Base-by-base conservation (phyloP, 192 early-diverging fungal species). In the Funneliformis mosseae region DNA sequence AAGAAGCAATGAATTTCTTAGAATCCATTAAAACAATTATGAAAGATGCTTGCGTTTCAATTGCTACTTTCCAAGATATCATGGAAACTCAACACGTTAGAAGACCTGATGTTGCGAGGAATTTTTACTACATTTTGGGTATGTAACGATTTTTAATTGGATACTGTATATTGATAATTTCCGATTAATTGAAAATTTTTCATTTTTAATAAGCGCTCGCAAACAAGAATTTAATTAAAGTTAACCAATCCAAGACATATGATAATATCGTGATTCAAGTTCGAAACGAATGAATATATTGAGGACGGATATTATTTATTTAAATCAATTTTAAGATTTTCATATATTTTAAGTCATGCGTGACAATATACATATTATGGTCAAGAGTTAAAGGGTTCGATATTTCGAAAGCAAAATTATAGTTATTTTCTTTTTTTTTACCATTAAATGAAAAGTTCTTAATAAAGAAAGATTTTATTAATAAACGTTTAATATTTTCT, bases 91-190 rank as follows among this genome's bases (percentile, higher is more conserved):
- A 70, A 23, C 68, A 23, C 43, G 39, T 70, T 70, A 55, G n/a
- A 75, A 46, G 50, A 60, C 9, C 27, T 16, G 50, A 48, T 21
- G 45, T 50, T 4, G 48, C 73, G 4, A 75, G 46, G 41, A 25
- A 18, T 10, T 75, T 75, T 75, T 48, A 60, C 59, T 28, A 75
- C 28, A 75, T 75, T 25, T 75, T 75, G 28, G 73, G 73, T 75
- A 74, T 48, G 21, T 60, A 75, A 33, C 11, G 11, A 59, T 38
- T 16, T 59, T 25, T 11, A 41, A 18, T 39, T 69, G 39, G 21
- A 5, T 70, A 41, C 12, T 8, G 18, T 18, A 69, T 21, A 39
- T 18, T 41, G 43, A 8, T 3, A 39, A 39, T n/a, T 33, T 21
- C 21, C 3, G 3, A 33, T 6, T 43, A 10, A 70, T 43, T 45